Conservation (phyloP, 1,139 yeast genomes). For the Lodderomyces oxycetoniae region DNA sequence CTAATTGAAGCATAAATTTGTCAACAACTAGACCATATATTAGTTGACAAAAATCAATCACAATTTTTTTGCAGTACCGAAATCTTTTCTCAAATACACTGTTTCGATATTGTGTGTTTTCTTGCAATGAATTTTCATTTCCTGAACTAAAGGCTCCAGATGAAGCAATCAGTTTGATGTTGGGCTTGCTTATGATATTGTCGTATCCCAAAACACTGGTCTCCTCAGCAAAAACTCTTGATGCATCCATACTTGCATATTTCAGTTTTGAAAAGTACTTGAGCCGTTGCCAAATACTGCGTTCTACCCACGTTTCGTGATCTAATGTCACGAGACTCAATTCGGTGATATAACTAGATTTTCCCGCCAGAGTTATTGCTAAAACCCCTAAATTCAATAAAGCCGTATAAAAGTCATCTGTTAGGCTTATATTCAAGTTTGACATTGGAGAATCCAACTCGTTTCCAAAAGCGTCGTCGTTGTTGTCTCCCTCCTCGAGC, state of each 20-base stretch:
- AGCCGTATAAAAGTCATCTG: constrained; percentile 65
- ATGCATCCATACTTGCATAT: background rate
- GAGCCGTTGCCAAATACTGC: constrained; percentile 23
- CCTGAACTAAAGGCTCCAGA: constrained; percentile 12
- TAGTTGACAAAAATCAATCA: constrained; percentile 22
- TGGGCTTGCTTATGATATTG: constrained; percentile 30
- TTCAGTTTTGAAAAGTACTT: background rate
- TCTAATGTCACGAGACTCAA: constrained; percentile 46
- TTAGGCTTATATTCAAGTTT: constrained; percentile 29
- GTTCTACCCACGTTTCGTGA: constrained; percentile 58
- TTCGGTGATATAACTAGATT: constrained; percentile 61
- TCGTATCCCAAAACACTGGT: constrained; percentile 24
- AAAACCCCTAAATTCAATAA: constrained; percentile 56
- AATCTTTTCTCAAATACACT: constrained; percentile 24
- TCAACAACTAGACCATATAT: constrained; percentile 19
- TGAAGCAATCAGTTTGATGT: constrained; percentile 21
- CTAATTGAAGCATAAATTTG: constrained; percentile 9
- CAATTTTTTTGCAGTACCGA: constrained; percentile 17
- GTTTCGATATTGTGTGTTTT: background rate
- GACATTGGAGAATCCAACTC: constrained; percentile 12
- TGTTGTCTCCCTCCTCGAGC: constrained; percentile 27
- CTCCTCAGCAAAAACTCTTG: background rate
- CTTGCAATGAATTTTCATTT: constrained; percentile 1
- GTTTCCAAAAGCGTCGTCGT: constrained; percentile 22
- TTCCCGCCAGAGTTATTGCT: constrained; percentile 63